Evolutionary conservation across 2,329 filamentous ascomycete species (phyloP).

Genomic region (Arthrobotrys pseudoclavata): DNA sequence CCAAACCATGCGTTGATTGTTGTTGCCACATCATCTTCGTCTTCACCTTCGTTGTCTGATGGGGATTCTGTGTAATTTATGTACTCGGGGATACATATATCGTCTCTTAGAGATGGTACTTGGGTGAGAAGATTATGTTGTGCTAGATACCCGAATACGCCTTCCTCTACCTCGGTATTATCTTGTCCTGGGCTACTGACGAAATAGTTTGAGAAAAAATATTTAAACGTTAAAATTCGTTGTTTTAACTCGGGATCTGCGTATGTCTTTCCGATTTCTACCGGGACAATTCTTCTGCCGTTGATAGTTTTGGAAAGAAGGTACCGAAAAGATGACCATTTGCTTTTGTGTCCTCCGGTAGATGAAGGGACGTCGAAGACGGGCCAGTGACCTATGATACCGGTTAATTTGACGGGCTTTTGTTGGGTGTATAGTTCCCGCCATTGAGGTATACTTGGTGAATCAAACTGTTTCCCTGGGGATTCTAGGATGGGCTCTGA

Average conservation of each 20-base stretch:
- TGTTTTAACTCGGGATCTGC: conserved; percentile 89
- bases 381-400: conserved; percentile 41
- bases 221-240: conserved; percentile 79
- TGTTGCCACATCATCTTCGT: conserved; percentile 71
- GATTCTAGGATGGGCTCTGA: not conserved
- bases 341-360: conserved; percentile 5
- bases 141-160: conserved; percentile 80
- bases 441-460: conserved; percentile 29
- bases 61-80: conserved; percentile 55
- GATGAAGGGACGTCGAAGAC: conserved; percentile 33
- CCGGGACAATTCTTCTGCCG: conserved; percentile 83
- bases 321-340: conserved; percentile 81
- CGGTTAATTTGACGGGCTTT: conserved; percentile 28
- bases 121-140: conserved; percentile 90
- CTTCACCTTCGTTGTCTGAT: conserved; percentile 63
- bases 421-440: conserved; percentile 34
- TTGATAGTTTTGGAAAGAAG: conserved; percentile 80
- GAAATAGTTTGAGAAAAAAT: conserved; percentile 78
- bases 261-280: conserved; percentile 89
- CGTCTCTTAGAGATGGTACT: conserved; percentile 79
- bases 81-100: conserved; percentile 85
- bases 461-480: conserved; percentile 4
- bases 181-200: conserved; percentile 62
- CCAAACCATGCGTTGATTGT: conserved; percentile 91
- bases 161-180: conserved; percentile 47